Conservation (phyloP, 352 stramenopile species). For the Globisporangium okanoganense region DNA sequence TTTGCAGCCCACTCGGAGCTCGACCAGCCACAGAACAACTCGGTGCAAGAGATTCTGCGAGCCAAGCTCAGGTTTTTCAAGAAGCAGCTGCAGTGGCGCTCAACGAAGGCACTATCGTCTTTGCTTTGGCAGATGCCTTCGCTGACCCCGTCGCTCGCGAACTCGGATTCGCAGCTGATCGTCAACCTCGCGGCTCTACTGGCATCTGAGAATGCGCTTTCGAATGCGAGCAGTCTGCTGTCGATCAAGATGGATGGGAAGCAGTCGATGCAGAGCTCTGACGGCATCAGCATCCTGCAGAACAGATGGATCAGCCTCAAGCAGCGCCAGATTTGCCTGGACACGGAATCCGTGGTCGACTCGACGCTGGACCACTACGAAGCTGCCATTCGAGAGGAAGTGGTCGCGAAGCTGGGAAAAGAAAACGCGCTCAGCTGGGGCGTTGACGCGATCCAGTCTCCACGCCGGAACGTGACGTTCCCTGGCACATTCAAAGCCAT, state of each 20-base stretch:
- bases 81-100: conserved; percentile 76
- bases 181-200: conserved; percentile 54
- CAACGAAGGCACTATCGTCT: conserved; percentile 65
- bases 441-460: conserved; percentile 79
- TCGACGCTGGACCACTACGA: conserved; percentile 67
- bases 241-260: conserved; percentile 19
- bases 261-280: conserved; percentile 16
- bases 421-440: conserved; percentile 83
- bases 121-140: conserved; percentile 70
- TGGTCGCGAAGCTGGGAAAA: conserved; percentile 62
- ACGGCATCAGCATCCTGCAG: conserved; percentile 37
- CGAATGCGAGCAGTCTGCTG: conserved; percentile 13
- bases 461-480: conserved; percentile 32
- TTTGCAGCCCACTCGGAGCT: conserved; percentile 35
- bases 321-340: conserved; percentile 64
- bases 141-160: conserved; percentile 32
- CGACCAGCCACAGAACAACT: conserved; percentile 58
- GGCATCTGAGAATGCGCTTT: conserved; percentile 47
- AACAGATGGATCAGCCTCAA: conserved; percentile 69
- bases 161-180: conserved; percentile 59
- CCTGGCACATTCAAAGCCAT: conserved; percentile 7
- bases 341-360: conserved; percentile 69
- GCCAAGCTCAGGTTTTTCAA: conserved; percentile 64
- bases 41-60: conserved; percentile 55
- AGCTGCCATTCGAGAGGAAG: conserved; percentile 45